These are phyloP conservation scores for Carex sylvatica DNA, from an alignment of 202 grass and related monocot genomes.

Conservation along the genomic window DNA sequence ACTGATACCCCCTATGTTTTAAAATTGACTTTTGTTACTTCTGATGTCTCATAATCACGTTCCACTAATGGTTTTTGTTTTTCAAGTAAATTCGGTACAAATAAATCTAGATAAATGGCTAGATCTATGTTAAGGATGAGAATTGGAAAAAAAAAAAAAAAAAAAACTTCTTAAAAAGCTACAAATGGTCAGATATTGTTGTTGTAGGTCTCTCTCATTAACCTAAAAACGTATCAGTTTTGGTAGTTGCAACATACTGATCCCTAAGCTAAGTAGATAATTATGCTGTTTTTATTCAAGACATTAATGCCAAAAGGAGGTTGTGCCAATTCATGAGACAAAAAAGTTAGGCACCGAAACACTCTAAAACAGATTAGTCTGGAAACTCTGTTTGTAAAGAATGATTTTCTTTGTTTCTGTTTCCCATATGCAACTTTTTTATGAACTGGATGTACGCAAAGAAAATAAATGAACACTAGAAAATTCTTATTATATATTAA, in stretches of 20 bases:
- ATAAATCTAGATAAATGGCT: too few relatives aligned
- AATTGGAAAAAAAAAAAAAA: not conserved
- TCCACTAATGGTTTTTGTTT: not conserved
- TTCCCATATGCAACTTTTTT: not conserved
- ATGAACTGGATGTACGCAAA: not conserved
- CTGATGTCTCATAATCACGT: not conserved
- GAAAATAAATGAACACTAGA: too few relatives aligned
- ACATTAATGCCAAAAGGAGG: not conserved
- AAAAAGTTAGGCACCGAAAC: not conserved
- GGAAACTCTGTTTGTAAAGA: not conserved
- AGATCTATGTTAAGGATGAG: not conserved
- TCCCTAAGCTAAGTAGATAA: not conserved
- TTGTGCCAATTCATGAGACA: not conserved
- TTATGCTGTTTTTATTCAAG: not conserved
- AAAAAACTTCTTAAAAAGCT: not conserved
- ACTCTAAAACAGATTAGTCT: not conserved
- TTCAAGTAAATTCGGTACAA: not conserved
- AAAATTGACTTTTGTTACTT: not conserved
- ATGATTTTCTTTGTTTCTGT: not conserved
- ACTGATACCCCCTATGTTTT: not conserved
- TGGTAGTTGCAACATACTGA: not conserved
- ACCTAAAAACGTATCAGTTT: not conserved
- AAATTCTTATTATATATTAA: too few relatives aligned
- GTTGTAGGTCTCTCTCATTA: conserved; percentile 7
- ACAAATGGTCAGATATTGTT: not conserved